These are phyloP conservation scores for Fusarium burgessii DNA, from an alignment of 2,329 filamentous ascomycete genomes.

Conservation along the genomic window DNA sequence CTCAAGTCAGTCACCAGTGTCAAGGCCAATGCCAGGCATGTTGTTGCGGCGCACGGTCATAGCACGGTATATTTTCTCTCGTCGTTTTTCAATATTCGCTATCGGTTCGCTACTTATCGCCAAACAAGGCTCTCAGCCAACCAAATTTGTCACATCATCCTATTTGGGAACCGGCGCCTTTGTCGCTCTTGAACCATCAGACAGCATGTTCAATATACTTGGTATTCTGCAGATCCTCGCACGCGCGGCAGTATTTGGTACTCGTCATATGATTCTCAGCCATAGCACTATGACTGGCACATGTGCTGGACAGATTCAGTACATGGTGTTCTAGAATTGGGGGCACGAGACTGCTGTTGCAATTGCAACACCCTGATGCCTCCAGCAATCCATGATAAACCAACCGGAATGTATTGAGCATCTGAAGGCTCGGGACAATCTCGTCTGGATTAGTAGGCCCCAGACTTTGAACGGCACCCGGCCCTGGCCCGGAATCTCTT, in stretches of 20 bases:
- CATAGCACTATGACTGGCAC: slow-evolving; percentile 2
- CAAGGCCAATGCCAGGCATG: slow-evolving; percentile 1
- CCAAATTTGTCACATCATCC: slow-evolving; percentile 12
- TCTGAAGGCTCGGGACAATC: slow-evolving; percentile 12
- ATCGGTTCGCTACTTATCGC: slow-evolving; percentile 31
- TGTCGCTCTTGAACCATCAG: not conserved
- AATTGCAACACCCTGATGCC: slow-evolving; percentile 28
- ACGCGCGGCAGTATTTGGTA: not conserved
- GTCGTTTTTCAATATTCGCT: slow-evolving; percentile 9
- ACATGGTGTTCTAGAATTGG: slow-evolving; percentile 21
- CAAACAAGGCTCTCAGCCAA: slow-evolving; percentile 14
- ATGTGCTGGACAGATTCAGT: slow-evolving; percentile 5
- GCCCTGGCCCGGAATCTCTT: slow-evolving; percentile 24
- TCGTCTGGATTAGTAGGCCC: slow-evolving; percentile 24
- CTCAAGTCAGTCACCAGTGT: slow-evolving; percentile 3
- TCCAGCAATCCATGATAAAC: slow-evolving; percentile 3
- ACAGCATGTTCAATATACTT: not conserved
- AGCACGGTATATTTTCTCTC: slow-evolving; percentile 10
- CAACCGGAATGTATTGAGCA: slow-evolving; percentile 6
- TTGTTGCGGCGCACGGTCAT: slow-evolving; percentile 22
- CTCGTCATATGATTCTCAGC: slow-evolving; percentile 29
- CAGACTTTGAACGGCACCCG: slow-evolving; percentile 9
- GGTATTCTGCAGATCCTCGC: not conserved
- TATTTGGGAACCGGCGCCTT: not conserved
- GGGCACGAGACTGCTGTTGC: slow-evolving; percentile 30